Conservation (phyloP, 768 basidiomycete species). For the Aureoboletus auriporus region DNA sequence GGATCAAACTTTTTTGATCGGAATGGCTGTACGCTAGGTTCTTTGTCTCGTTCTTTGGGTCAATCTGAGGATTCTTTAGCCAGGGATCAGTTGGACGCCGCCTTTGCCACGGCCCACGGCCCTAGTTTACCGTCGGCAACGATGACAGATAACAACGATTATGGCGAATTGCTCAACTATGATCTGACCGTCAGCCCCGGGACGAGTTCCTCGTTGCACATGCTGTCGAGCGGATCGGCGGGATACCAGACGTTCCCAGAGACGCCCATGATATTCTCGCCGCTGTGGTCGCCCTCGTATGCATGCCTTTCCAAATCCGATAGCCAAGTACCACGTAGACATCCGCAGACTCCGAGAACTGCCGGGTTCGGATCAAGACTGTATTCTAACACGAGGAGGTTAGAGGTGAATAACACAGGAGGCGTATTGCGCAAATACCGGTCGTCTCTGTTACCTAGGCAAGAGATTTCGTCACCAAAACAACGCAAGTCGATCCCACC, state of each 20-base stretch:
- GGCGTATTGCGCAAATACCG: conserved; percentile 5
- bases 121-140: conserved; percentile 37
- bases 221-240: conserved; percentile 30
- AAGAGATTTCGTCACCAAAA: neutral
- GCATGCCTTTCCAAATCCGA: conserved; percentile 8
- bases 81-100: conserved; percentile 16
- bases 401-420: neutral
- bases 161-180: conserved; percentile 41
- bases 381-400: conserved; percentile 21
- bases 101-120: conserved; percentile 37
- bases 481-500: neutral
- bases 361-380: conserved; percentile 27
- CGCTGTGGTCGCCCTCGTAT: conserved; percentile 19
- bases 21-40: conserved; percentile 14
- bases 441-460: conserved; percentile 11
- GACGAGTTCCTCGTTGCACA: conserved; percentile 20
- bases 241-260: conserved; percentile 67
- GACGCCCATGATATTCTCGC: conserved; percentile 59
- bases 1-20: neutral
- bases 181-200: conserved; percentile 42
- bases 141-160: conserved; percentile 36
- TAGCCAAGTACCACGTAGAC: conserved; percentile 4
- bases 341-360: conserved; percentile 29
- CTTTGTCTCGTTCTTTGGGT: neutral
- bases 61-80: conserved; percentile 10